Percentiles rank a stretch among this genome's conserved stretches.
Evolutionary conservation across 2,329 filamentous ascomycete species (phyloP).

Genomic region (Aureobasidium leucospermi): DNA sequence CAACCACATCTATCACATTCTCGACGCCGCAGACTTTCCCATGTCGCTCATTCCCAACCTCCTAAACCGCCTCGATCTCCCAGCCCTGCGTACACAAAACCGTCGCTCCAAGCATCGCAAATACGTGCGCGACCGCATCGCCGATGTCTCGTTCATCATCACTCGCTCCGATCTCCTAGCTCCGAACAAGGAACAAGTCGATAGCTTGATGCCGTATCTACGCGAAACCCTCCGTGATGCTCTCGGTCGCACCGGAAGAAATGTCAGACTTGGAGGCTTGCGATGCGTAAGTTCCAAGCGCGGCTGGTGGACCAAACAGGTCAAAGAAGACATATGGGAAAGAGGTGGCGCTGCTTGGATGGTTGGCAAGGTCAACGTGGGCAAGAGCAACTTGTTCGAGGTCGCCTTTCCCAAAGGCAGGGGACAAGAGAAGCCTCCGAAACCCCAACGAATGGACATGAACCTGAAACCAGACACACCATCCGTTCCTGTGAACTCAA

Average conservation of each 20-base stretch:
- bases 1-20: conserved; percentile 91
- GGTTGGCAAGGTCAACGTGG: conserved; percentile 96
- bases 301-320: conserved; percentile 80
- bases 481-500: not conserved
- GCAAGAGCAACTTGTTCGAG: conserved; percentile 88
- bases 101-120: conserved; percentile 62
- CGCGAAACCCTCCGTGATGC: conserved; percentile 68
- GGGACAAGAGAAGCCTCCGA: conserved; percentile 25
- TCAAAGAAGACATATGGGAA: conserved; percentile 80
- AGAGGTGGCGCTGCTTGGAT: conserved; percentile 87
- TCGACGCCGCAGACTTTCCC: conserved; percentile 94
- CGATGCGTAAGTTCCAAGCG: conserved; percentile 78
- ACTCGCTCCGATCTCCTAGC: conserved; percentile 82
- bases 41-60: conserved; percentile 82
- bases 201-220: conserved; percentile 79
- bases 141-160: conserved; percentile 83
- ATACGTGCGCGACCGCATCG: conserved; percentile 60
- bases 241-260: conserved; percentile 58
- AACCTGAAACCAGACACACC: not conserved
- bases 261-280: conserved; percentile 81
- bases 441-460: not conserved
- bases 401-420: conserved; percentile 71
- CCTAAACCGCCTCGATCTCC: conserved; percentile 60
- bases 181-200: conserved; percentile 74
- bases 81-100: conserved; percentile 71